Base-by-base conservation (phyloP, 2,329 filamentous ascomycete species). In the Trichophyton mentagrophytes region DNA sequence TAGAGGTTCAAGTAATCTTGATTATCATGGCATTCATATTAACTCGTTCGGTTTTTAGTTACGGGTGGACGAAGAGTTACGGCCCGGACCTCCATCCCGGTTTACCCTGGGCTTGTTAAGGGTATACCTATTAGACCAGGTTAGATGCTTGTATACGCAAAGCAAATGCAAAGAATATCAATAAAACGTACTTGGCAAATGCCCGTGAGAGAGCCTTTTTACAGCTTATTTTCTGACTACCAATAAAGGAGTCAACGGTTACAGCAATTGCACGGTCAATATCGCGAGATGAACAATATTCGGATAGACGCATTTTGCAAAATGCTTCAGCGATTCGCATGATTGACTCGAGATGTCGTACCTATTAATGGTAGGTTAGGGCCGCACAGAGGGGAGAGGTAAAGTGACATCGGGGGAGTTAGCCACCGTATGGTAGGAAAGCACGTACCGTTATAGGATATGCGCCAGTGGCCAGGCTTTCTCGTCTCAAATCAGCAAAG, bases 231-330 rank as follows among this genome's bases (percentile, higher is more conserved):
- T 99, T 99, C 73, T 99, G 93, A 68, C 89, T 95, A 63, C 88
- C 89, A 49, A 99, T 89, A 70, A 99, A 99, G 61, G 89, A 95
- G 66, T 97, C 91, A 1, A 99, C 89, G 0, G 93, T 95, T 5
- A 99, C 93, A 13, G 91, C 90, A 69, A 99, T 99, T 61, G 93
- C 93, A 49, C 93, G 89, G 74, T 99, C 93, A 67, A 99, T 96
- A 70, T 99, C 93, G 62, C 88, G 83, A 1, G 88, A 77, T 4
- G 87, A 87, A 74, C 92, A 96, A 78, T 96, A 97, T 66, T 99
- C 93, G 0, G 89, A 93, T n/a, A 99, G 80, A 13, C 93, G 87
- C 93, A 99, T 99, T 70, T 95, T 92, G 75, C 89, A 95, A 77
- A 99, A 99, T 0, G 91, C 78, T 73, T 99, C 93, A 61, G 86